Conservation (phyloP, 345 rosid genomes). For the Hibiscus trionum region DNA sequence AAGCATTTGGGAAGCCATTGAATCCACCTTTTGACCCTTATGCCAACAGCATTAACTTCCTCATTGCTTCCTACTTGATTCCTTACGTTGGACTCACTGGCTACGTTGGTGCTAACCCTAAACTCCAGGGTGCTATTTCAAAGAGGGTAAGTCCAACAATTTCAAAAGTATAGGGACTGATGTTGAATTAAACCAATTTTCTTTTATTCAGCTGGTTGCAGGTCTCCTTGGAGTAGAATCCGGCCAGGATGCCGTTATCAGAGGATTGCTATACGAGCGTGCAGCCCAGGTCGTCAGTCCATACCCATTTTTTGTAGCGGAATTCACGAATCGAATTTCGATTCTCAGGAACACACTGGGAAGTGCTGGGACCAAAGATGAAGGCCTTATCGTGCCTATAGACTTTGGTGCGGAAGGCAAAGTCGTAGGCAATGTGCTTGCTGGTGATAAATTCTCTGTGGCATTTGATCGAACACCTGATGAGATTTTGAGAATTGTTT, state of each 20-base stretch:
- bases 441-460: constrained; percentile 36
- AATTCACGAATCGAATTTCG: constrained; percentile 34
- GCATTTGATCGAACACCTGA: constrained; percentile 49
- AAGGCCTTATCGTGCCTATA: constrained; percentile 39
- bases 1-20: constrained; percentile 42
- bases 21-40: constrained; percentile 74
- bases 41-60: constrained; percentile 42
- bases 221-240: constrained; percentile 76
- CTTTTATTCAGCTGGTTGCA: constrained; percentile 48
- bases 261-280: constrained; percentile 43
- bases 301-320: constrained; percentile 30
- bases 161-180: neutral
- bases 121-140: constrained; percentile 35
- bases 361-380: constrained; percentile 36
- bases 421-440: constrained; percentile 43
- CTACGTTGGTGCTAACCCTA: constrained; percentile 69
- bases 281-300: constrained; percentile 28
- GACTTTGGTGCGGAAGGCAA: constrained; percentile 34
- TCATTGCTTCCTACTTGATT: constrained; percentile 63
- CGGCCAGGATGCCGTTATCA: constrained; percentile 74
- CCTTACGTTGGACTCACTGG: constrained; percentile 86
- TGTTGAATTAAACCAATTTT: neutral
- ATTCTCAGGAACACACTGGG: constrained; percentile 31
- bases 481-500: constrained; percentile 55
- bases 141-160: constrained; percentile 33